Evolutionary conservation across 768 basidiomycete species (phyloP).

Genomic region (Termitomyces sp.): DNA sequence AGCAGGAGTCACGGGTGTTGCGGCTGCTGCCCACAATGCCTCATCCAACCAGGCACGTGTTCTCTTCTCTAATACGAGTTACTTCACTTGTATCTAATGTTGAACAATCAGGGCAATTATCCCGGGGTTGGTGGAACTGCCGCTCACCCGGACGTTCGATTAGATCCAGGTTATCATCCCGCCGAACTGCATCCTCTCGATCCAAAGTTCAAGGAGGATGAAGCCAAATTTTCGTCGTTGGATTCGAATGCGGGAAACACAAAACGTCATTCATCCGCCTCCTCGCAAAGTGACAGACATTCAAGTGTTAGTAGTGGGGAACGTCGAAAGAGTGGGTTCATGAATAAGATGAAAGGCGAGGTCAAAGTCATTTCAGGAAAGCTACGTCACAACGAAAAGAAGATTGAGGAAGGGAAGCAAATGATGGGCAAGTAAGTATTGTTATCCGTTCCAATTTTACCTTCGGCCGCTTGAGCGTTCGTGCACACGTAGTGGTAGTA

Average conservation of each 20-base stretch:
- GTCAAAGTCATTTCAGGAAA: constrained; percentile 31
- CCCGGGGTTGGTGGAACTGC: neutral
- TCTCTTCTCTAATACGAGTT: too few relatives aligned
- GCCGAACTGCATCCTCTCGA: constrained; percentile 3
- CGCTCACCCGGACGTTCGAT: neutral
- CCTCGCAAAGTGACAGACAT: neutral
- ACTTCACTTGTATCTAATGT: neutral
- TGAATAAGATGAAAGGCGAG: constrained; percentile 32
- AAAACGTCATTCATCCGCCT: neutral
- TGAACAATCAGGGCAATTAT: neutral
- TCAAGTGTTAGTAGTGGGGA: neutral
- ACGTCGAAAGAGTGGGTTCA: constrained; percentile 21
- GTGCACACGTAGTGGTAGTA: too few relatives aligned
- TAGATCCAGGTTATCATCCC: constrained; percentile 4
- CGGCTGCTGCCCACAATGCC: neutral
- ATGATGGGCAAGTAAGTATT: constrained; percentile 27
- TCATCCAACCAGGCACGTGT: neutral
- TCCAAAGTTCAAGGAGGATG: neutral
- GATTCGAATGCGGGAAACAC: neutral
- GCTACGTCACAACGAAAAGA: constrained; percentile 27
- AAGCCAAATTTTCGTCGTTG: neutral
- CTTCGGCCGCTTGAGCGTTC: too few relatives aligned
- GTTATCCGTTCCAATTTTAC: too few relatives aligned
- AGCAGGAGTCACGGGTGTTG: neutral
- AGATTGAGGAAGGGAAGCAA: constrained; percentile 29